Conservation (phyloP, 371 early-diverging fungal genomes). For the Rhizopus arrhizus region DNA sequence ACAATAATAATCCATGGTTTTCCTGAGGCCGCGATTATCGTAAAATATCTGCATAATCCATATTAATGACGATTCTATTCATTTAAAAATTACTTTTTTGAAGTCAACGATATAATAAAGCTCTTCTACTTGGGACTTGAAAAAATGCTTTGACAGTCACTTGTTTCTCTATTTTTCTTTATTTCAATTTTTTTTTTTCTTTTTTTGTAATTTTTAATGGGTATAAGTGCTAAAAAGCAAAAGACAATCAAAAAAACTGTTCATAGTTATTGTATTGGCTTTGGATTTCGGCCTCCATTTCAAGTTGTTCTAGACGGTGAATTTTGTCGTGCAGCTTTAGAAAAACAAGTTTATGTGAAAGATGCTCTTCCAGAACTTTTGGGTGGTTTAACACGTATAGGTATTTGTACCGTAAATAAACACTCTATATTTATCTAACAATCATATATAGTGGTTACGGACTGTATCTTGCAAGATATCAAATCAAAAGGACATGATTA, state of each 20-base stretch:
- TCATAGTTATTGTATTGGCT: slow-evolving; percentile 73
- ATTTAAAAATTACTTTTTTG: no score
- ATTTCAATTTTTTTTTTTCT: slow-evolving; percentile 6
- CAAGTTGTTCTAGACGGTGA: slow-evolving; percentile 85
- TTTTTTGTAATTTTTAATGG: slow-evolving; percentile 14
- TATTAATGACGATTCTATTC: no score
- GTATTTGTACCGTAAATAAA: background rate
- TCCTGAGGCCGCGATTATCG: no score
- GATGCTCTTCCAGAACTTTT: slow-evolving; percentile 59
- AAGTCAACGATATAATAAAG: no score
- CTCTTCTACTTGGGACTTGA: background rate
- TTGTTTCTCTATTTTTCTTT: background rate
- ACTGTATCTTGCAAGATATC: slow-evolving; percentile 77
- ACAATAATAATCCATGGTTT: slow-evolving; percentile 75
- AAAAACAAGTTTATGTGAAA: slow-evolving; percentile 60
- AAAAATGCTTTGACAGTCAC: background rate
- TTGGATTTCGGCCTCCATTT: slow-evolving; percentile 88
- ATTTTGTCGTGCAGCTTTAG: slow-evolving; percentile 66
- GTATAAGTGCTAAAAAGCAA: slow-evolving; percentile 78
- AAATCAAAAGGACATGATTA: slow-evolving; percentile 65
- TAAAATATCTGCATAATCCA: no score
- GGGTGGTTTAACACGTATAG: slow-evolving; percentile 46
- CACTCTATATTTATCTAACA: background rate
- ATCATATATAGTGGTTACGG: slow-evolving; percentile 69
- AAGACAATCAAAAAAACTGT: slow-evolving; percentile 80